Evolutionary conservation across 2,329 filamentous ascomycete species (phyloP).

Genomic region (Xylariaceae sp.): DNA sequence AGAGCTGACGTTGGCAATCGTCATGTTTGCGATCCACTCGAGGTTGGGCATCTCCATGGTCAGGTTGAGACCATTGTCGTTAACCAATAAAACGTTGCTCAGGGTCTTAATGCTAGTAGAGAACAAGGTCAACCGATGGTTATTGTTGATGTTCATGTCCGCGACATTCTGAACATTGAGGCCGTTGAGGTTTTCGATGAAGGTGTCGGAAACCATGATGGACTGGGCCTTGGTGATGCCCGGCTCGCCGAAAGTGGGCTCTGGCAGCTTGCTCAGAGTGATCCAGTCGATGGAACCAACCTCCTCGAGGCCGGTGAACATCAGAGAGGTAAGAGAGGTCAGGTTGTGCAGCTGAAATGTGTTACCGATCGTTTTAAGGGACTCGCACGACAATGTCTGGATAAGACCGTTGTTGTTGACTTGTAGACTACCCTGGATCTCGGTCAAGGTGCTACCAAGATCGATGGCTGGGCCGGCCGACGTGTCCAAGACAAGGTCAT

Average conservation of each 20-base stretch:
- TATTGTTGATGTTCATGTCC: slow-evolving; percentile 82
- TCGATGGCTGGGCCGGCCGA: slow-evolving; percentile 51
- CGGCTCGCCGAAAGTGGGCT: slow-evolving; percentile 43
- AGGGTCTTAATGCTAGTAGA: slow-evolving; percentile 74
- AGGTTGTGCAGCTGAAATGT: slow-evolving; percentile 64
- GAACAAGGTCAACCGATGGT: slow-evolving; percentile 70
- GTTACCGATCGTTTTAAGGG: slow-evolving; percentile 61
- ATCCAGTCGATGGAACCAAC: slow-evolving; percentile 66
- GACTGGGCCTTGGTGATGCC: slow-evolving; percentile 60
- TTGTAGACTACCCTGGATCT: slow-evolving; percentile 52
- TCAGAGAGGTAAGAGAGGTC: slow-evolving; percentile 62
- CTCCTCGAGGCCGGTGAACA: slow-evolving; percentile 57
- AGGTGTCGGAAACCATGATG: slow-evolving; percentile 80
- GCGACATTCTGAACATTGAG: slow-evolving; percentile 72
- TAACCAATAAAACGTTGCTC: slow-evolving; percentile 63
- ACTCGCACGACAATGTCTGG: slow-evolving; percentile 54
- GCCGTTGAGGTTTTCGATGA: slow-evolving; percentile 69
- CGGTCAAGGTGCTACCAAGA: slow-evolving; percentile 52
- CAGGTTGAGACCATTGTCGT: slow-evolving; percentile 72
- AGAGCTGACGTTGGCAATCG: slow-evolving; percentile 71
- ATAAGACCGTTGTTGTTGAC: slow-evolving; percentile 56
- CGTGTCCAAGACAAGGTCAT: slow-evolving; percentile 59
- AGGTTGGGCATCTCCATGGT: slow-evolving; percentile 72
- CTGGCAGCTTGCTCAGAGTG: slow-evolving; percentile 58
- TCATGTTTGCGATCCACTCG: slow-evolving; percentile 70